Evolutionary conservation across 805 yeast species (phyloP).

Genomic region (Kluyveromyces siamensis): DNA sequence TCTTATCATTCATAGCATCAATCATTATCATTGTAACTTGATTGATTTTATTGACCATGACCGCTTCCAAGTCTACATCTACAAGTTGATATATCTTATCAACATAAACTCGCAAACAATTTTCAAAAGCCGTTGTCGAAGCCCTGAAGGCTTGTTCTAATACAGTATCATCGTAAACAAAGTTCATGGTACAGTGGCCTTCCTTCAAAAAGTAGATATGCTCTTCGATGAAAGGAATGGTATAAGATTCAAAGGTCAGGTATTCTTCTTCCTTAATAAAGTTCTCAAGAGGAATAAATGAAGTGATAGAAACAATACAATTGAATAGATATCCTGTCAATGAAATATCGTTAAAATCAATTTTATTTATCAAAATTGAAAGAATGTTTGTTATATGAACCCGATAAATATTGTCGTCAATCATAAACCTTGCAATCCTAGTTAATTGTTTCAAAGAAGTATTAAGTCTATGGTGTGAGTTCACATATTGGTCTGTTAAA

Average conservation of each 20-base stretch:
- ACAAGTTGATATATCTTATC: slow-evolving; percentile 53
- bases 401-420: slow-evolving; percentile 51
- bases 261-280: slow-evolving; percentile 34
- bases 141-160: slow-evolving; percentile 56
- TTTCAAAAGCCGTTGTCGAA: slow-evolving; percentile 62
- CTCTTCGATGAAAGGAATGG: slow-evolving; percentile 50
- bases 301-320: slow-evolving; percentile 58
- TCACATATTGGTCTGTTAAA: slow-evolving; percentile 49
- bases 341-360: slow-evolving; percentile 78
- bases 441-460: slow-evolving; percentile 64
- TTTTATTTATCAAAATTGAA: slow-evolving; percentile 63
- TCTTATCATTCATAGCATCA: slow-evolving; percentile 53
- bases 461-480: slow-evolving; percentile 70
- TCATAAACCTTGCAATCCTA: slow-evolving; percentile 58
- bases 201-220: slow-evolving; percentile 47
- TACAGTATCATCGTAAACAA: slow-evolving; percentile 34
- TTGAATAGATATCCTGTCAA: slow-evolving; percentile 63
- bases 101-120: slow-evolving; percentile 46
- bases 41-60: slow-evolving; percentile 31
- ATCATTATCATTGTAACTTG: slow-evolving; percentile 40
- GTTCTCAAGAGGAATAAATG: slow-evolving; percentile 65
- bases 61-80: slow-evolving; percentile 39
- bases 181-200: slow-evolving; percentile 20
- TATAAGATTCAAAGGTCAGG: slow-evolving; percentile 32
- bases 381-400: slow-evolving; percentile 73